Conservation (phyloP, 805 yeast species). For the Sugiyamaella smithiae region DNA sequence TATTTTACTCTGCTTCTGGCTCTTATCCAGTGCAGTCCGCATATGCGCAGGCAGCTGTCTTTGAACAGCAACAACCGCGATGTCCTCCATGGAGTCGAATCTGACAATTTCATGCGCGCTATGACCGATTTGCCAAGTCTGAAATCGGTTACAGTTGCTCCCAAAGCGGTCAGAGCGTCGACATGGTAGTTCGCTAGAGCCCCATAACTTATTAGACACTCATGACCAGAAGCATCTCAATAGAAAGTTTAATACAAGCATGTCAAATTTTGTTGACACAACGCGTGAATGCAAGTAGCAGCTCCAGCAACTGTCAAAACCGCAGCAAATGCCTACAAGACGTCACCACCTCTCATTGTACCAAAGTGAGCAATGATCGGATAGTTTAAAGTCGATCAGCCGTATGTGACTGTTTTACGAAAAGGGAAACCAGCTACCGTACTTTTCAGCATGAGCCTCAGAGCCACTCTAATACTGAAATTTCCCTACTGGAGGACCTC, state of each 20-base stretch:
- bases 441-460: conserved; percentile 7
- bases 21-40: conserved; percentile 1
- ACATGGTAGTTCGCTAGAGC: too few relatives aligned
- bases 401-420: not conserved
- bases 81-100: not conserved
- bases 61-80: not conserved
- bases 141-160: not conserved
- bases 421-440: not conserved
- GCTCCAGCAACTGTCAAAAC: too few relatives aligned
- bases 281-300: too few relatives aligned
- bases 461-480: not conserved
- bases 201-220: too few relatives aligned
- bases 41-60: not conserved
- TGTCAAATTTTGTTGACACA: too few relatives aligned
- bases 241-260: too few relatives aligned
- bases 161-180: not conserved
- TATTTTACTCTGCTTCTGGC: conserved; percentile 48
- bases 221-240: too few relatives aligned
- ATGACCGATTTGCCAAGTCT: not conserved
- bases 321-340: not conserved
- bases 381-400: not conserved
- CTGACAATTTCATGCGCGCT: not conserved
- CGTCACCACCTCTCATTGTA: too few relatives aligned
- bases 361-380: not conserved
- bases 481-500: not conserved